These are phyloP conservation scores for Zasmidium citrigriseum DNA, from an alignment of 2,329 filamentous ascomycete genomes.

Conservation along the genomic window DNA sequence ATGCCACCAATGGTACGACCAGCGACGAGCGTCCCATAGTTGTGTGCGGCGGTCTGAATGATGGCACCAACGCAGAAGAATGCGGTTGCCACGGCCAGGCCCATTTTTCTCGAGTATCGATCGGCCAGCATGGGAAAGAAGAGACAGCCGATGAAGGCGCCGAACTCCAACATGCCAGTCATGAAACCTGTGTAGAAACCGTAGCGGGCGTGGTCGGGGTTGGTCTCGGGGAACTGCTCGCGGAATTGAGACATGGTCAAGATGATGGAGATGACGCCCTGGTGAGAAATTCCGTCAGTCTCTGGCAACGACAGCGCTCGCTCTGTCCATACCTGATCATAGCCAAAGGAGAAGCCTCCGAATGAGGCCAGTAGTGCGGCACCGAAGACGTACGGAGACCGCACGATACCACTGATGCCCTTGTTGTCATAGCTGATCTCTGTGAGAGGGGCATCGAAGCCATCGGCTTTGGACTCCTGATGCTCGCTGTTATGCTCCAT, in stretches of 20 bases:
- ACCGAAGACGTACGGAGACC: conserved; percentile 3
- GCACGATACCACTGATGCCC: not conserved
- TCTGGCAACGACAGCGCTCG: too few relatives aligned
- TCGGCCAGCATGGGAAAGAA: conserved; percentile 34
- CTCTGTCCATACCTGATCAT: too few relatives aligned
- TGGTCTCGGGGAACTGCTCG: conserved; percentile 33
- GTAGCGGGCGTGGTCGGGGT: conserved; percentile 14
- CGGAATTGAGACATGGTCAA: conserved; percentile 47
- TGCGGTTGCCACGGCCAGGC: conserved; percentile 35
- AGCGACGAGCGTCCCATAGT: conserved; percentile 25
- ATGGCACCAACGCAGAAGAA: conserved; percentile 43
- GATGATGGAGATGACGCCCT: conserved; percentile 38
- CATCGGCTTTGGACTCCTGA: not conserved
- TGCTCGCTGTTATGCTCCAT: not conserved
- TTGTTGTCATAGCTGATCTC: not conserved
- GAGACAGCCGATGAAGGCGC: conserved; percentile 34
- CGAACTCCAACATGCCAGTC: conserved; percentile 44
- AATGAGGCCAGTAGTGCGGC: conserved; percentile 36
- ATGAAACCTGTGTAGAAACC: conserved; percentile 41
- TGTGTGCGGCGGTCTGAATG: conserved; percentile 31
- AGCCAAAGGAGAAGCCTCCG: conserved; percentile 43
- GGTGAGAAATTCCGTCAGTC: too few relatives aligned
- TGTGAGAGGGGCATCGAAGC: not conserved
- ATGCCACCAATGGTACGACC: conserved; percentile 26
- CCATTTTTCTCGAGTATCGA: conserved; percentile 42